Base-by-base conservation (phyloP, 768 basidiomycete species). In the Xerocomellus amylosporus region DNA sequence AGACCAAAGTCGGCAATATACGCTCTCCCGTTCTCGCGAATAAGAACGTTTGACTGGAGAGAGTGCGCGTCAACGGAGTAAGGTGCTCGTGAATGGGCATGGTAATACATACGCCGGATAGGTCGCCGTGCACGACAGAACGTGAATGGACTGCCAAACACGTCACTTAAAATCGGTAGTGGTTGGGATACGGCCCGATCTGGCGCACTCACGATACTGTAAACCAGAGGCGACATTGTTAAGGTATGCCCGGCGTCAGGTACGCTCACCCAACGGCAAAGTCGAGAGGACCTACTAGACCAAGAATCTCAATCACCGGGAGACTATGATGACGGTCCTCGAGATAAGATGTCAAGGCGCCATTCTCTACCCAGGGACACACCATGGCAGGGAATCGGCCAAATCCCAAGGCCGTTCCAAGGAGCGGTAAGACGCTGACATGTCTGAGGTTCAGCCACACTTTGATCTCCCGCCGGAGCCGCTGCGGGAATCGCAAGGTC, bases 61-160 rank as follows among this genome's bases (percentile, higher is more conserved):
- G 9, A 14, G 4, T 7, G 4, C 2, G 14, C 14, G 5, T 40
- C 3, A 38, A 34, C 19, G 2, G 9, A 2, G n/a, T 1, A 39
- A 24, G 0, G 17, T 31, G 36, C n/a, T 28, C 17, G 24, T 17
- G 7, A 49, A 24, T 19, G 14, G n/a, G 26, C 26, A 4, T 20
- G 3, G 8, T 2, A 39, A 3, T 14, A 49, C 58, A 3, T 40
- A 56, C 58, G 4, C 51, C 58, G 0, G 51, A 53, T 26, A 59
- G 38, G n/a, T 57, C 51, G 4, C 58, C 55, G 13, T 59, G 55
- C 15, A 59, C 58, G 6, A 59, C 22, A 13, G 42, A 41, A 17
- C 19, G 2, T 5, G 46, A 56, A 30, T 56, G 58, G 7, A 45
- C 54, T 51, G 13, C 8, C 8, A 33, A 20, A 1, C 19, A 47